Conservation (phyloP, 2,329 filamentous ascomycete species). For the Hypoxylon rubiginosum region DNA sequence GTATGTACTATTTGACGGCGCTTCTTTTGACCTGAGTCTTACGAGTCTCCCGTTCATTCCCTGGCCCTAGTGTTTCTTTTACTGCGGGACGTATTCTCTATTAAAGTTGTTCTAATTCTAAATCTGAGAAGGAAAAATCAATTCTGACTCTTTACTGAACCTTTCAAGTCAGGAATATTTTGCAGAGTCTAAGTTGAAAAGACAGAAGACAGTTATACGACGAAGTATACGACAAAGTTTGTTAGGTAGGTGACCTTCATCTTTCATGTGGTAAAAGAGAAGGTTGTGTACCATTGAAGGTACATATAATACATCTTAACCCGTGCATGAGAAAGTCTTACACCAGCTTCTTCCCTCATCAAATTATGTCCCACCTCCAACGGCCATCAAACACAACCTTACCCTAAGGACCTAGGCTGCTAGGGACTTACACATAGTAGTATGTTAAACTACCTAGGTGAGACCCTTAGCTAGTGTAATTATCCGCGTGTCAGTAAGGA, state of each 20-base stretch:
- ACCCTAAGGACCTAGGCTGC: background rate
- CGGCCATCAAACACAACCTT: constrained; percentile 8
- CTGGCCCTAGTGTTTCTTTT: background rate
- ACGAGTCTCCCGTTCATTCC: background rate
- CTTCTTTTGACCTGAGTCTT: background rate
- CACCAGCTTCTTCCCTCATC: constrained; percentile 9
- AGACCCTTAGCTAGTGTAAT: constrained; percentile 28
- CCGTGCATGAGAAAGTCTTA: constrained; percentile 12
- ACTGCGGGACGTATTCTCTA: background rate
- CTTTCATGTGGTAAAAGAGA: no score
- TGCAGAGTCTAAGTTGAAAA: no score
- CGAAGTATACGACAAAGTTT: no score
- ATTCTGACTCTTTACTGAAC: no score
- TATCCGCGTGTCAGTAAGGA: constrained; percentile 26
- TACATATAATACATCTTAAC: background rate
- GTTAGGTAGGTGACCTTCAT: no score
- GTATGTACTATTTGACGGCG: background rate
- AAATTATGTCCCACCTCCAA: constrained; percentile 25
- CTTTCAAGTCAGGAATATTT: no score
- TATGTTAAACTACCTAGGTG: background rate
- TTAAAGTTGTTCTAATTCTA: no score
- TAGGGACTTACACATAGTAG: background rate
- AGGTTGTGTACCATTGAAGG: no score
- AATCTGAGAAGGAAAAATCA: no score
- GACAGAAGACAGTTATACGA: no score